Percentiles rank a stretch among this genome's conserved stretches.
These are phyloP conservation scores for Lactarius deliciosus DNA, from an alignment of 768 basidiomycete genomes.

Conservation along the genomic window DNA sequence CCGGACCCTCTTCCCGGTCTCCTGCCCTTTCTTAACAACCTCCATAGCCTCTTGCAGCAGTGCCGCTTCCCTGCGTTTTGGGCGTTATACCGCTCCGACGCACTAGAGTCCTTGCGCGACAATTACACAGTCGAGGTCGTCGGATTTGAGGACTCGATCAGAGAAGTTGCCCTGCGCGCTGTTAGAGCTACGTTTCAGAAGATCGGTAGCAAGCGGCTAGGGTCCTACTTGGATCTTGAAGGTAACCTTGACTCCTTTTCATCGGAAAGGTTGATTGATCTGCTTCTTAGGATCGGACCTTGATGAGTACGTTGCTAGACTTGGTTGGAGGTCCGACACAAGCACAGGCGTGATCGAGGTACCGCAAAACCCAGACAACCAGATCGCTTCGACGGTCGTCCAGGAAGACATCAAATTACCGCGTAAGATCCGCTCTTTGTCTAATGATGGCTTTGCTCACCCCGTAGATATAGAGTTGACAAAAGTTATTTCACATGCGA, in stretches of 20 bases:
- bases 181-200: constrained; percentile 77
- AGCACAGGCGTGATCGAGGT: constrained; percentile 58
- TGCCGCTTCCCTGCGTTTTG: constrained; percentile 91
- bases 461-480: constrained; percentile 52
- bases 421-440: constrained; percentile 50
- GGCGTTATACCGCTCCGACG: constrained; percentile 67
- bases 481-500: constrained; percentile 74
- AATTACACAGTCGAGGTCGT: constrained; percentile 83
- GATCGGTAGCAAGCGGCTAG: constrained; percentile 65
- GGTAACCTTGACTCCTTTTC: constrained; percentile 40
- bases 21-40: constrained; percentile 63
- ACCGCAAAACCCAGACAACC: constrained; percentile 85
- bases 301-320: constrained; percentile 55
- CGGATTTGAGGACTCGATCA: constrained; percentile 82
- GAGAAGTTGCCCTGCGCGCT: constrained; percentile 73
- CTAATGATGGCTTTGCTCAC: constrained; percentile 21
- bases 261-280: background rate
- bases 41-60: constrained; percentile 71
- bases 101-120: constrained; percentile 69
- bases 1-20: constrained; percentile 76
- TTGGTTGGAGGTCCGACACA: constrained; percentile 65
- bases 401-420: constrained; percentile 80
- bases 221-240: constrained; percentile 66
- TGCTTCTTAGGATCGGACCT: constrained; percentile 51
- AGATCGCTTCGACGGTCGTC: constrained; percentile 80